A percentile compares a stretch with the other conserved stretches of the same genome.
These are phyloP conservation scores for Lupinus albus DNA, from an alignment of 306 rosid genomes.

Conservation along the genomic window DNA sequence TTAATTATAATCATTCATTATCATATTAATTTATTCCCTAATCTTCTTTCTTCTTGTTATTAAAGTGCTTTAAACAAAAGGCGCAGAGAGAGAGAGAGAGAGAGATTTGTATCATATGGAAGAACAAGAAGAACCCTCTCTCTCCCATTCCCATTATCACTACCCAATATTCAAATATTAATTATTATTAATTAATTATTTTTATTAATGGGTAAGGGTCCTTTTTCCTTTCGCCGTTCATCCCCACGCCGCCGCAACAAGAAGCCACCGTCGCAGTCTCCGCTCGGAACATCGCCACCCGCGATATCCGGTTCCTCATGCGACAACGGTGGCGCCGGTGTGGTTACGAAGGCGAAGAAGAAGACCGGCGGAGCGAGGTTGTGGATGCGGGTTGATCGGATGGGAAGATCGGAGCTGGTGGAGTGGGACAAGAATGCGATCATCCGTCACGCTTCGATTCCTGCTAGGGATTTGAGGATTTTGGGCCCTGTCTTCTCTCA, in stretches of 20 bases:
- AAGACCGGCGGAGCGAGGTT: slow-evolving; percentile 76
- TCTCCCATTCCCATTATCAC: not conserved
- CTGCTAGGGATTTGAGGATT: slow-evolving; percentile 83
- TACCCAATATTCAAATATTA: not conserved
- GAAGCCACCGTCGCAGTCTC: slow-evolving; percentile 44
- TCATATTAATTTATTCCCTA: too few species aligned
- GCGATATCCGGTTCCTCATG: slow-evolving; percentile 31
- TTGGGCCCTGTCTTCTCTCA: slow-evolving; percentile 97
- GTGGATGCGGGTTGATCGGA: slow-evolving; percentile 86
- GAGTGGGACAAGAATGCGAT: slow-evolving; percentile 88
- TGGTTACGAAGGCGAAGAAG: slow-evolving; percentile 68
- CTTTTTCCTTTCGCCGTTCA: slow-evolving; percentile 68
- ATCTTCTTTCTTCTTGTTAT: too few species aligned
- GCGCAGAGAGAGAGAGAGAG: too few species aligned
- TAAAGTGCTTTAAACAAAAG: not conserved
- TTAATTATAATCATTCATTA: too few species aligned
- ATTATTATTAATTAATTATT: too few species aligned
- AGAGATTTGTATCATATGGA: slow-evolving; percentile 40
- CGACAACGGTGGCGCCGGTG: slow-evolving; percentile 30
- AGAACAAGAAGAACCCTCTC: not conserved
- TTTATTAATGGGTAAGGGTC: slow-evolving; percentile 57
- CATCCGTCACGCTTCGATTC: slow-evolving; percentile 74
- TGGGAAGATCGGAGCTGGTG: slow-evolving; percentile 70
- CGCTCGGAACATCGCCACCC: slow-evolving; percentile 25
- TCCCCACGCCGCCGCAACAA: slow-evolving; percentile 64